A percentile compares a stretch with the other conserved stretches of the same genome.
These are phyloP conservation scores for Mycena haematopus DNA, from an alignment of 768 basidiomycete species.

Conservation along the genomic window DNA sequence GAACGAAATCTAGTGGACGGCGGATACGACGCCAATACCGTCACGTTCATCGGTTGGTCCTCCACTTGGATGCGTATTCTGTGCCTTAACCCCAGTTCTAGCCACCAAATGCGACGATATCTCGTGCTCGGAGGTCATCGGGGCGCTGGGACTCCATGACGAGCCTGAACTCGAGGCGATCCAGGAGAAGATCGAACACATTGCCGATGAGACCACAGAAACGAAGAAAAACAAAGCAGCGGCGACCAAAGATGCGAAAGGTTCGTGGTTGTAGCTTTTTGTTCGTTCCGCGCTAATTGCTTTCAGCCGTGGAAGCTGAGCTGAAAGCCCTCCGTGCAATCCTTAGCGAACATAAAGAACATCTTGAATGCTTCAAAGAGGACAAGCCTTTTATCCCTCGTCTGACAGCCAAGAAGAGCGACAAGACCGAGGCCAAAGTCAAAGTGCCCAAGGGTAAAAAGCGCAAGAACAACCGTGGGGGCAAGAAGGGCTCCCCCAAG, in stretches of 20 bases:
- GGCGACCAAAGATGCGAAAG: slow-evolving; percentile 48
- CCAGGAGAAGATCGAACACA: slow-evolving; percentile 49
- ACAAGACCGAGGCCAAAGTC: slow-evolving; percentile 21
- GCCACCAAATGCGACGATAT: slow-evolving; percentile 72
- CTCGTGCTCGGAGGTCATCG: slow-evolving; percentile 63
- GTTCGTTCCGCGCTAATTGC: slow-evolving; percentile 6
- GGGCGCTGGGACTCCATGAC: slow-evolving; percentile 50
- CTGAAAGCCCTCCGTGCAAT: slow-evolving; percentile 46
- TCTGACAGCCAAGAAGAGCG: slow-evolving; percentile 43
- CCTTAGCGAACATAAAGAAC: slow-evolving; percentile 48
- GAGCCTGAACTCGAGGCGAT: slow-evolving; percentile 59
- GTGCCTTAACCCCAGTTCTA: slow-evolving; percentile 29
- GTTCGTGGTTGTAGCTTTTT: slow-evolving; percentile 35
- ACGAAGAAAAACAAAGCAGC: slow-evolving; percentile 49
- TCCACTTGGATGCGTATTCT: neutral
- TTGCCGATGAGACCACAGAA: slow-evolving; percentile 42
- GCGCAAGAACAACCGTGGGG: slow-evolving; percentile 52
- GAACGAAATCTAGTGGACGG: slow-evolving; percentile 47
- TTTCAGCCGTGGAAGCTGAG: slow-evolving; percentile 46
- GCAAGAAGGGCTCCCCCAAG: slow-evolving; percentile 52
- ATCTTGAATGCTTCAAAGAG: slow-evolving; percentile 53
- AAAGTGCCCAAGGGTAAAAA: slow-evolving; percentile 45
- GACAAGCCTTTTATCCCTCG: slow-evolving; percentile 51
- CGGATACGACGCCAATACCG: slow-evolving; percentile 54
- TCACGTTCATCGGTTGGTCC: slow-evolving; percentile 65